Conservation (phyloP, 768 basidiomycete genomes). For the Leccinellum luteum region DNA sequence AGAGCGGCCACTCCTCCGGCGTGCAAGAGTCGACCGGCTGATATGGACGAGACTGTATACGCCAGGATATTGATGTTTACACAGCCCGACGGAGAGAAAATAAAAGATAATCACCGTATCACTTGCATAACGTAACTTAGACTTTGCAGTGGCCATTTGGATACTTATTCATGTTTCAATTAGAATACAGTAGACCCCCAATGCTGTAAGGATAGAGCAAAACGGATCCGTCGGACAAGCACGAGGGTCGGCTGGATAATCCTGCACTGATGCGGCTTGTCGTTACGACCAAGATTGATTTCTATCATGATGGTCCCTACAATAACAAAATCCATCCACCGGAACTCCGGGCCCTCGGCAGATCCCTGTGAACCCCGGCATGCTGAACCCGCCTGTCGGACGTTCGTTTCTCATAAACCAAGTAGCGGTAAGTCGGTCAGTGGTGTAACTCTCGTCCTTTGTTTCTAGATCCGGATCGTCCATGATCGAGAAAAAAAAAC, state of each 20-base stretch:
- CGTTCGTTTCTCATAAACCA: not conserved
- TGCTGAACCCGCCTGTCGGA: too few species aligned
- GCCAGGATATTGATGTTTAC: not conserved
- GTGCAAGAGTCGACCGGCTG: not conserved
- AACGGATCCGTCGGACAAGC: not conserved
- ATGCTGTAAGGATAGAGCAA: not conserved
- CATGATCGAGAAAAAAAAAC: not conserved
- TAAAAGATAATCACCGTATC: not conserved
- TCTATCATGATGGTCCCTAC: too few species aligned
- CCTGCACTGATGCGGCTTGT: not conserved
- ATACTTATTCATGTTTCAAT: not conserved
- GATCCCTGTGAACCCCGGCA: not conserved
- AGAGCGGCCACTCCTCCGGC: not conserved
- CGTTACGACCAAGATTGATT: not conserved
- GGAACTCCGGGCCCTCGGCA: not conserved
- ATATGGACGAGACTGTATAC: not conserved
- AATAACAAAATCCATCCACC: not conserved
- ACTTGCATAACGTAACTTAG: not conserved
- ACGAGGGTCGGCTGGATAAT: not conserved
- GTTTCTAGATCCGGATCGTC: not conserved
- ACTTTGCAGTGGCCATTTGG: not conserved
- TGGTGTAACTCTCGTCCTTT: not conserved
- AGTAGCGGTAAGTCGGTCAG: not conserved
- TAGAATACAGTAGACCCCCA: not conserved
- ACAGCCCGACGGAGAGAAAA: not conserved